Evolutionary conservation across 352 stramenopile genomes (phyloP).

Genomic region (Phytophthora melonis): DNA sequence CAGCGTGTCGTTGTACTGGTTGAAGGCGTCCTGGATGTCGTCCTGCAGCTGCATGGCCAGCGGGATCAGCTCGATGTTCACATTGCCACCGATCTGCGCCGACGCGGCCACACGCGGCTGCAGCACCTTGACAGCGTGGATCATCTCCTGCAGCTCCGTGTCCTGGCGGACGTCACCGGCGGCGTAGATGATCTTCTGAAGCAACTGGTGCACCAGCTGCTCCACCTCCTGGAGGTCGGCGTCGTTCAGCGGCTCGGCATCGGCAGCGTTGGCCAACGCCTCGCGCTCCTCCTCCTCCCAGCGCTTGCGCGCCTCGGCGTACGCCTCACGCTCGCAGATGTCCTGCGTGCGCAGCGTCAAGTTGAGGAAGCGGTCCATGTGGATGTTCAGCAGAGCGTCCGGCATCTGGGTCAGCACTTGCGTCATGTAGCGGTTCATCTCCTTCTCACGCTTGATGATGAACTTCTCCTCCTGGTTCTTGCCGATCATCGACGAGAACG

Average conservation of each 20-base stretch:
- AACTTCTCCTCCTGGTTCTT: constrained; percentile 94
- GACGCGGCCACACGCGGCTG: constrained; percentile 84
- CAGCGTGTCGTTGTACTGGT: constrained; percentile 92
- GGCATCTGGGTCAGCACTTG: constrained; percentile 93
- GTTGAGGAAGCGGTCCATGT: constrained; percentile 92
- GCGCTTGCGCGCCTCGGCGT: constrained; percentile 85
- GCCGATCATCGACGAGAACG: constrained; percentile 91
- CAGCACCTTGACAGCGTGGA: constrained; percentile 90
- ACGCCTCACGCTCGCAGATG: constrained; percentile 90
- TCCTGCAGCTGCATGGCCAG: constrained; percentile 92
- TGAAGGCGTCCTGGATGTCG: constrained; percentile 92
- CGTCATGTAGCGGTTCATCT: constrained; percentile 93
- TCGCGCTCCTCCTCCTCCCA: constrained; percentile 92
- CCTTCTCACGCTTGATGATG: constrained; percentile 92
- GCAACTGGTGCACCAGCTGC: constrained; percentile 87
- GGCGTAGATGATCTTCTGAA: constrained; percentile 92
- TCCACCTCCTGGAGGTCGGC: constrained; percentile 91
- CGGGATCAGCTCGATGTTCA: constrained; percentile 90
- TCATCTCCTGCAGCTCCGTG: constrained; percentile 92
- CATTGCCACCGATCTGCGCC: constrained; percentile 86
- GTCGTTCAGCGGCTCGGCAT: constrained; percentile 88
- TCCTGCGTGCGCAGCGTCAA: constrained; percentile 87
- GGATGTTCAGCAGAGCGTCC: constrained; percentile 87
- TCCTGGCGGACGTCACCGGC: constrained; percentile 88
- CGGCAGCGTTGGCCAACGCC: constrained; percentile 83